Conservation (phyloP, 768 basidiomycete species). For the Pisolithus marmoratus region DNA sequence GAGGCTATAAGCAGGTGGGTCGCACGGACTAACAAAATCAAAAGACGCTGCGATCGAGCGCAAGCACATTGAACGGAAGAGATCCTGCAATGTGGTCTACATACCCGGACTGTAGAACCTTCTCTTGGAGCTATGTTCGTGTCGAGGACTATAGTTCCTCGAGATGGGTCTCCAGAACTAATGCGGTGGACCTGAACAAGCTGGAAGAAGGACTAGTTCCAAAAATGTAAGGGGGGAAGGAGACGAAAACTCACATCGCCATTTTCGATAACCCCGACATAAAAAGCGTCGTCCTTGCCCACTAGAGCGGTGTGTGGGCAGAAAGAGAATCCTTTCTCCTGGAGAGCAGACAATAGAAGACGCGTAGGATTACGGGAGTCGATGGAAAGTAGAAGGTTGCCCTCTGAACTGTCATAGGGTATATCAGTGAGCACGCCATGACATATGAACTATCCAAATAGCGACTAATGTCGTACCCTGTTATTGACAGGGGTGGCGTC, state of each 20-base stretch:
- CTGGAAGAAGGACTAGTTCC: not conserved
- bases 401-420: conserved; percentile 46
- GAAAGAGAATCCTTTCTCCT: conserved; percentile 27
- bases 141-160: conserved; percentile 61
- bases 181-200: conserved; percentile 46
- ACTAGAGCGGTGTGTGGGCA: conserved; percentile 11
- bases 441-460: not conserved
- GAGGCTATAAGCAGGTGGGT: not conserved
- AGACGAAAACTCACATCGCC: conserved; percentile 4
- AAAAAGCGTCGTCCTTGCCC: conserved; percentile 55
- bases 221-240: not conserved
- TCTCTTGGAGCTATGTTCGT: conserved; percentile 42
- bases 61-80: not conserved
- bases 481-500: conserved; percentile 43
- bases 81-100: conserved; percentile 5
- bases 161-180: conserved; percentile 65
- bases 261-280: conserved; percentile 38
- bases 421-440: not conserved
- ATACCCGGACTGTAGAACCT: conserved; percentile 50
- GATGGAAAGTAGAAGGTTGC: conserved; percentile 63
- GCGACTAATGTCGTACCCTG: conserved; percentile 36
- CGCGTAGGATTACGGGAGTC: conserved; percentile 55
- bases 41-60: not conserved
- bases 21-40: not conserved
- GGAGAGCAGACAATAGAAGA: conserved; percentile 51